Conservation (phyloP, 257 asterid species). For the Ajuga chamaepitys region DNA sequence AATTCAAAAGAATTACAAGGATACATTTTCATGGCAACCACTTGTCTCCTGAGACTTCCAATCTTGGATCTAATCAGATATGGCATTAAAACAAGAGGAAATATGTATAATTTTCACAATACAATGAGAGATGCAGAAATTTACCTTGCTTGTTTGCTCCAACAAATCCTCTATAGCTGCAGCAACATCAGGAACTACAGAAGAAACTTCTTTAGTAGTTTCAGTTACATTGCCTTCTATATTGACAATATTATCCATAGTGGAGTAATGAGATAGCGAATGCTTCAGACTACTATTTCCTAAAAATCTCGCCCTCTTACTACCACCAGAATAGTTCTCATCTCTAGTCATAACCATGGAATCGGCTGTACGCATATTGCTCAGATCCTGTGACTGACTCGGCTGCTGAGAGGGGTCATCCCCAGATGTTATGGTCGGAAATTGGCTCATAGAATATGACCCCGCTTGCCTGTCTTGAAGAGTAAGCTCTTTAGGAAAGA, state of each 20-base stretch:
- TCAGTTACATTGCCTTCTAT: conserved; percentile 27
- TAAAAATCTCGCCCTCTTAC: conserved; percentile 46
- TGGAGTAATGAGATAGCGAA: conserved; percentile 17
- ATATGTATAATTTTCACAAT: conserved; percentile 9
- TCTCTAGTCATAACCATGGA: conserved; percentile 22
- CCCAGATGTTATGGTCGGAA: conserved; percentile 46
- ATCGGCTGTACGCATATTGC: conserved; percentile 30
- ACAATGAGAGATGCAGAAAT: conserved; percentile 10
- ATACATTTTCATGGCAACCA: conserved; percentile 60
- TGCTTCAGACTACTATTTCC: conserved; percentile 28
- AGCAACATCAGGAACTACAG: conserved; percentile 76
- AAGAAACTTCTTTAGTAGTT: conserved; percentile 31
- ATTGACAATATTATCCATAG: conserved; percentile 8
- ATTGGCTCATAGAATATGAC: conserved; percentile 56
- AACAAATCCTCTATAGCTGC: conserved; percentile 84
- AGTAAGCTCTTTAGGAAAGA: conserved; percentile 62
- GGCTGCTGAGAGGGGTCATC: conserved; percentile 44
- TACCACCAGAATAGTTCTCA: conserved; percentile 25
- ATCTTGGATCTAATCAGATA: conserved; percentile 60
- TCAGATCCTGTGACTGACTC: conserved; percentile 36
- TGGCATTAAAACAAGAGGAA: conserved; percentile 22
- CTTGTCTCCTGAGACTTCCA: conserved; percentile 52
- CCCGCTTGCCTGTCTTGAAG: conserved; percentile 63
- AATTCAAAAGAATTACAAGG: conserved; percentile 26
- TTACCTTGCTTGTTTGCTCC: conserved; percentile 91